Base-by-base conservation (phyloP, 2,329 filamentous ascomycete genomes). In the Pestalotiopsis sp. region DNA sequence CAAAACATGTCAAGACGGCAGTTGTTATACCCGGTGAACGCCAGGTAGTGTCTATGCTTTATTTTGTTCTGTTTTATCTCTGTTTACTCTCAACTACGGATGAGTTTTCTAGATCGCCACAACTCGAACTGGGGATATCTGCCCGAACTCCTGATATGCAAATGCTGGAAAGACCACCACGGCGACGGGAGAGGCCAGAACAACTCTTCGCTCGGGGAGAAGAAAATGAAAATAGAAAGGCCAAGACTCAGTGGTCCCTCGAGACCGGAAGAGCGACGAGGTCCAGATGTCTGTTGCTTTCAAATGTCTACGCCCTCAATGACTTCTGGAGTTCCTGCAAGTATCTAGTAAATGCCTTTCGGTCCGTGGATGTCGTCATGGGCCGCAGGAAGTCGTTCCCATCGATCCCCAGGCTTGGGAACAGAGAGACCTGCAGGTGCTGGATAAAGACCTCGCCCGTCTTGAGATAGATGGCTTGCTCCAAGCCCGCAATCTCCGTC, bases 381-480 rank as follows among this genome's bases (percentile, higher is more conserved):
- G 82, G 83, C 70, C 85, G 83, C 71, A 92, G 77, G 73, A 90
- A 91, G 67, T 88, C 88, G 25, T 83, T 83, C 9, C 88, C 89
- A 67, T 89, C 86, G 27, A 91, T 85, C 0, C 91, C 91, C 72
- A 94, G 83, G 60, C 83, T 86, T 0, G 89, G 85, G 73, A 95
- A 88, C 68, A 94, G 86, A 2, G 84, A 83, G 17, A 84, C 83
- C 73, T 90, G 89, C 61, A 95, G 80, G 75, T 92, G 87, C 70
- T 88, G 86, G 27, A 95, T 86, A 78, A 97, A 98, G 68, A 89
- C 86, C 65, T 92, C 88, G 31, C 96, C 96, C 13, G 93, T 95
- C 83, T 98, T 98, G 73, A 89, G 87, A 77, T 98, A 95, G 71
- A 99, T 96, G 45, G 89, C 91, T 81, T 96, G 94, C 80, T 99